Evolutionary conservation across 768 basidiomycete species (phyloP).

Genomic region (Suillus lakei): DNA sequence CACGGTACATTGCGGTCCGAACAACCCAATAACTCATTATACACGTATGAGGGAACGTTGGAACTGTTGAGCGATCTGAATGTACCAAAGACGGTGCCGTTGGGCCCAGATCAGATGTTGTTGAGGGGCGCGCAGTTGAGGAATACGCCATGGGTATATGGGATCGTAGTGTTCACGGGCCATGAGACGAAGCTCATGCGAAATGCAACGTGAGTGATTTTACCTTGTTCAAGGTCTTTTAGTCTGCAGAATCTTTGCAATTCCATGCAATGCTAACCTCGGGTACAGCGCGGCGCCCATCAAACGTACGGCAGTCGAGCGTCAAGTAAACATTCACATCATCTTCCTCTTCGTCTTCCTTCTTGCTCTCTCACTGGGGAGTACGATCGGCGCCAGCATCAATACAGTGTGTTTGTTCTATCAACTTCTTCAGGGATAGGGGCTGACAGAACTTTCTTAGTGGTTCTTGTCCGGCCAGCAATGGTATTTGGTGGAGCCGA

Average conservation of each 20-base stretch:
- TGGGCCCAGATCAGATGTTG: constrained; percentile 94
- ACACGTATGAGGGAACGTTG: constrained; percentile 90
- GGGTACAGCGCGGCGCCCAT: constrained; percentile 86
- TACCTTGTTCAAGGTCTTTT: not conserved
- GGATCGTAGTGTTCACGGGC: constrained; percentile 91
- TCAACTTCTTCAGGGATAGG: not conserved
- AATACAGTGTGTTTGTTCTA: constrained; percentile 59
- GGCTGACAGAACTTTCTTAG: constrained; percentile 32
- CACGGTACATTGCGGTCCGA: constrained; percentile 90
- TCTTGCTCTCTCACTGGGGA: constrained; percentile 85
- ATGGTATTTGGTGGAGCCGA: constrained; percentile 85
- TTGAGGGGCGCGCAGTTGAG: constrained; percentile 94
- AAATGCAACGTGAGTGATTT: constrained; percentile 85
- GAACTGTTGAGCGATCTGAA: constrained; percentile 61
- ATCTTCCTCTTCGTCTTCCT: constrained; percentile 92
- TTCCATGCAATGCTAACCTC: constrained; percentile 4
- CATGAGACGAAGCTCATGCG: constrained; percentile 99
- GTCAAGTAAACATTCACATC: constrained; percentile 95
- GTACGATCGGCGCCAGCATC: constrained; percentile 91
- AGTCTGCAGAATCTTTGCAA: not conserved
- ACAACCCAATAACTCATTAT: constrained; percentile 96
- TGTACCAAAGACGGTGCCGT: constrained; percentile 78
- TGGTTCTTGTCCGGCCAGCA: constrained; percentile 89
- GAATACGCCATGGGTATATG: constrained; percentile 97
- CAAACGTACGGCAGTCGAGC: constrained; percentile 94